These are phyloP conservation scores for Flaveria ramosissima DNA, from an alignment of 129 eudicot genomes.

Conservation along the genomic window DNA sequence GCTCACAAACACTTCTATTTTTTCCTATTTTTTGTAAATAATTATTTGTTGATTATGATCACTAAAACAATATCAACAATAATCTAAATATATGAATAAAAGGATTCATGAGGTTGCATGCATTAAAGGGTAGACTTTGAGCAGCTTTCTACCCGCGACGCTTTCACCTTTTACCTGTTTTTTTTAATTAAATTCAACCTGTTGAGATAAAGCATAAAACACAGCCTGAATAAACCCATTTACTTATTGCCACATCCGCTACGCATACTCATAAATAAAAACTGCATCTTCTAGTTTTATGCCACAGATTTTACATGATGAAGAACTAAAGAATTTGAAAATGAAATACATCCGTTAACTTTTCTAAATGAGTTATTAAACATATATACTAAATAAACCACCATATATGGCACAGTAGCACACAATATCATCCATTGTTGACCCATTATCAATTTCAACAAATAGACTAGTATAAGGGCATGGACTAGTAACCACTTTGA, in stretches of 20 bases:
- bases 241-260: neutral
- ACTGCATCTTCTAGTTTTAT: neutral
- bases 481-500: neutral
- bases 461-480: constrained; percentile 14
- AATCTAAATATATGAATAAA: neutral
- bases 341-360: neutral
- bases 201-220: neutral
- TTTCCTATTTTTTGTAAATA: neutral
- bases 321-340: too few relatives aligned
- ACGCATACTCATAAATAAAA: neutral
- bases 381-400: neutral
- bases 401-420: neutral
- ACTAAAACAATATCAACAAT: neutral
- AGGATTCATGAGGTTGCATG: neutral
- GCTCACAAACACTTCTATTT: neutral
- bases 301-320: neutral
- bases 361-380: neutral
- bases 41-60: neutral
- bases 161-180: too few relatives aligned
- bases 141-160: neutral
- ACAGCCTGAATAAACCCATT: neutral
- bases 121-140: neutral
- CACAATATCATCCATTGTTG: neutral
- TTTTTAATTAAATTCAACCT: neutral
- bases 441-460: neutral